Conservation (phyloP, 805 yeast species). For the Clavispora santaluciae region DNA sequence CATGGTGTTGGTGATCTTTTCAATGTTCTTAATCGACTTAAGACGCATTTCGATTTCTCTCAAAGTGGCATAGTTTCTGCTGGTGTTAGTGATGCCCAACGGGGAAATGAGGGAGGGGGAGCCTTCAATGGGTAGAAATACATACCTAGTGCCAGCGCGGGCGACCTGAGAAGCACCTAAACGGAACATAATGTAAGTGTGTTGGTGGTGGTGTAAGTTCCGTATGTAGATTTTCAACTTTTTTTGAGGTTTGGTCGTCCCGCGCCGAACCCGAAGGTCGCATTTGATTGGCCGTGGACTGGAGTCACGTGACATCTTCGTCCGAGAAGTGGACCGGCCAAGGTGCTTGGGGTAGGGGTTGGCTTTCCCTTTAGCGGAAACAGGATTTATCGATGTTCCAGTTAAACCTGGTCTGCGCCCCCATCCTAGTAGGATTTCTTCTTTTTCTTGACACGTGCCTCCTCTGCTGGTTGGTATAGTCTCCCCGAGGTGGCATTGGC, state of each 20-base stretch:
- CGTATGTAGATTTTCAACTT: constrained; percentile 5
- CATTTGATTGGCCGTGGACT: constrained; percentile 14
- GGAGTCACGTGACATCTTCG: constrained; percentile 8
- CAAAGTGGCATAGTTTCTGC: constrained; percentile 92
- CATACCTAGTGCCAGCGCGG: constrained; percentile 53
- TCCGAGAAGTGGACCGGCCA: neutral
- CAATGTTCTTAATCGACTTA: constrained; percentile 97
- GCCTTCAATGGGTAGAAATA: constrained; percentile 8
- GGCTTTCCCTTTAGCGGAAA: too few relatives aligned
- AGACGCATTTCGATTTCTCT: constrained; percentile 98
- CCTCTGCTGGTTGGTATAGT: too few relatives aligned
- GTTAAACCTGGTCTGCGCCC: too few relatives aligned
- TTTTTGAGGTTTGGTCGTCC: constrained; percentile 16
- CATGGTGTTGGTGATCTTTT: constrained; percentile 99
- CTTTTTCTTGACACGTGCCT: too few relatives aligned
- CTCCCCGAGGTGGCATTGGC: too few relatives aligned
- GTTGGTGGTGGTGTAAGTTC: constrained; percentile 5
- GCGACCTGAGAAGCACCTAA: constrained; percentile 48
- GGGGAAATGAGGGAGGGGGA: neutral
- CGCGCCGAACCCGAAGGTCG: constrained; percentile 16
- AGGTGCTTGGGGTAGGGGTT: neutral
- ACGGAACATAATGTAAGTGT: constrained; percentile 43
- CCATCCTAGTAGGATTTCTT: too few relatives aligned
- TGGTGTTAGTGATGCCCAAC: constrained; percentile 19
- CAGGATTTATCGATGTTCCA: too few relatives aligned